Conservation (phyloP, 305 asterid genomes). For the Fraxinus ornus region DNA sequence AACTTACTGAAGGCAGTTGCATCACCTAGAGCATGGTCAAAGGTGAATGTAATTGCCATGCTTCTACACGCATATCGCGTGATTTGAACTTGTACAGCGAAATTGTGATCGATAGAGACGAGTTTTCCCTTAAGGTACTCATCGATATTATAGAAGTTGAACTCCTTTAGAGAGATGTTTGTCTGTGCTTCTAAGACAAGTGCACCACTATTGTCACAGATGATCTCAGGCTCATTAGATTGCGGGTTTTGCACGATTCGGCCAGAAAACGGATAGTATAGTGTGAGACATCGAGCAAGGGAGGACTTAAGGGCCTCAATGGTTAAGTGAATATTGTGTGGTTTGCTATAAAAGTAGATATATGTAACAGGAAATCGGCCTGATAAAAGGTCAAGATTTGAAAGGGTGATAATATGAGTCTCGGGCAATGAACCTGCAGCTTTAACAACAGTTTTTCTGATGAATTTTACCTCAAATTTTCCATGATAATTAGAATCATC, state of each 20-base stretch:
- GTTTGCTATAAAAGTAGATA: constrained; percentile 40
- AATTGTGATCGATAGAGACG: constrained; percentile 25
- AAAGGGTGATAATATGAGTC: constrained; percentile 35
- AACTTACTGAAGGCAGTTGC: constrained; percentile 53
- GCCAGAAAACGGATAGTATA: constrained; percentile 60
- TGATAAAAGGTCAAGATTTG: constrained; percentile 59
- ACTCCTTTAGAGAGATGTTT: constrained; percentile 30
- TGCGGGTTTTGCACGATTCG: constrained; percentile 34
- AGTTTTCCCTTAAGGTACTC: constrained; percentile 38
- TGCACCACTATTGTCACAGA: constrained; percentile 49
- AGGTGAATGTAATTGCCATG: constrained; percentile 46
- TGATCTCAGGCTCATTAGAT: constrained; percentile 50
- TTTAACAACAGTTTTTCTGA: constrained; percentile 36
- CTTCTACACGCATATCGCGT: constrained; percentile 47
- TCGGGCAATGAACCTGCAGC: constrained; percentile 35
- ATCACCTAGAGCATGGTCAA: constrained; percentile 67
- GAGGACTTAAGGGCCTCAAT: constrained; percentile 33
- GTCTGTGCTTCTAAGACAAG: constrained; percentile 46
- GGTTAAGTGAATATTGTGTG: constrained; percentile 3
- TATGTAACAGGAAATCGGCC: constrained; percentile 65
- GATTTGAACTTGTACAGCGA: constrained; percentile 45
- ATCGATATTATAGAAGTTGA: constrained; percentile 46
- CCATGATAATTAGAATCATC: neutral
- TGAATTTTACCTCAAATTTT: constrained; percentile 33
- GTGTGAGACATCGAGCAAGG: constrained; percentile 40